Conservation (phyloP, 2,329 filamentous ascomycete genomes). For the Lanzia echinophila region DNA sequence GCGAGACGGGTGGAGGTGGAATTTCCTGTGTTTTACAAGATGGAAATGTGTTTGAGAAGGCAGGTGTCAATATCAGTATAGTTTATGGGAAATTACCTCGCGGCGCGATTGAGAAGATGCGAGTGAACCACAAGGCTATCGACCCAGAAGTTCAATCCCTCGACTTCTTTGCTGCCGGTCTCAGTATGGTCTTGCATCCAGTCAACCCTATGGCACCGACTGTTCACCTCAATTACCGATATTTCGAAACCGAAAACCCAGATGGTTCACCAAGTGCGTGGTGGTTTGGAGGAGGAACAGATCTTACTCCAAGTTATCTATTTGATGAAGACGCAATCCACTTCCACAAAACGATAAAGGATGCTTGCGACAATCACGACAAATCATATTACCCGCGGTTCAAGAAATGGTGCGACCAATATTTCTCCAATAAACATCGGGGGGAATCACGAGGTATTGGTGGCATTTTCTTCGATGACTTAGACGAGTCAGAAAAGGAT, state of each 20-base stretch:
- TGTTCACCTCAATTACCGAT: slow-evolving; percentile 96
- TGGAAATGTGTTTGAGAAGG: slow-evolving; percentile 96
- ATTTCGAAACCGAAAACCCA: slow-evolving; percentile 90
- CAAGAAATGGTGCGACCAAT: slow-evolving; percentile 98
- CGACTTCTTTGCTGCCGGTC: slow-evolving; percentile 90
- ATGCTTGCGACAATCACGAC: slow-evolving; percentile 89
- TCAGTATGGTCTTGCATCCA: slow-evolving; percentile 90
- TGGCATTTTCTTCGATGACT: slow-evolving; percentile 97
- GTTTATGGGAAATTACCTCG: slow-evolving; percentile 89
- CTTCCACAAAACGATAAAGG: slow-evolving; percentile 91
- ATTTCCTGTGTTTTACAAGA: slow-evolving; percentile 94
- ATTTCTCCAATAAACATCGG: slow-evolving; percentile 92
- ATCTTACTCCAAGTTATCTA: slow-evolving; percentile 86
- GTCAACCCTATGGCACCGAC: slow-evolving; percentile 95
- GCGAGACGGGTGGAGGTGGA: slow-evolving; percentile 83
- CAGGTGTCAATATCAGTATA: slow-evolving; percentile 87
- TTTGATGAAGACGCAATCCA: slow-evolving; percentile 97
- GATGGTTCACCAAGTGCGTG: slow-evolving; percentile 78
- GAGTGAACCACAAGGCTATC: slow-evolving; percentile 87
- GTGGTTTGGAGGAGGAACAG: slow-evolving; percentile 97
- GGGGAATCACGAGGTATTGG: slow-evolving; percentile 81
- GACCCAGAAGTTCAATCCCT: slow-evolving; percentile 71
- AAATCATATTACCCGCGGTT: slow-evolving; percentile 87
- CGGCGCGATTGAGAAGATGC: slow-evolving; percentile 86
- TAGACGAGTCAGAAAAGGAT: slow-evolving; percentile 80